Evolutionary conservation across 2,329 filamentous ascomycete genomes (phyloP).

Genomic region (Diaporthe citriasiana): DNA sequence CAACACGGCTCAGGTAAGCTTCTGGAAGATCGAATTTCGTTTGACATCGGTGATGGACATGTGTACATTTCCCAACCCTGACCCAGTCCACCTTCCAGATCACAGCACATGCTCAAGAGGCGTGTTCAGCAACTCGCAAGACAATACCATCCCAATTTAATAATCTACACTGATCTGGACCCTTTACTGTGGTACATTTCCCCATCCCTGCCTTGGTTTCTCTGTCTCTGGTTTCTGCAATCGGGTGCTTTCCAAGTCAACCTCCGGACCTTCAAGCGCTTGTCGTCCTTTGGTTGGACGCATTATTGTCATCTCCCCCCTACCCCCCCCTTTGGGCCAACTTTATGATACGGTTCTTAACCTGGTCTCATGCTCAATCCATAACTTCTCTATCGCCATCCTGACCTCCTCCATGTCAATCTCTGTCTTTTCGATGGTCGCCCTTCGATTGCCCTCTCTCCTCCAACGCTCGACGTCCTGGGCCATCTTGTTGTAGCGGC

Average conservation of each 20-base stretch:
- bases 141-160: not conserved
- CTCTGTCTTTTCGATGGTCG: conserved; percentile 80
- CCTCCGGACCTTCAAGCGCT: not conserved
- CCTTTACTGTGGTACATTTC: conserved; percentile 4
- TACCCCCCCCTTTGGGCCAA: not conserved
- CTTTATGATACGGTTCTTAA: conserved; percentile 53
- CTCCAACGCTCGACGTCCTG: conserved; percentile 84
- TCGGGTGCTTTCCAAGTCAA: not conserved
- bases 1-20: conserved; percentile 27
- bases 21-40: conserved; percentile 32
- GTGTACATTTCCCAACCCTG: conserved; percentile 24
- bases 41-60: conserved; percentile 17
- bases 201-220: not conserved
- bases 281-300: not conserved
- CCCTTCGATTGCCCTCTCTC: conserved; percentile 79
- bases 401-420: conserved; percentile 77
- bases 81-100: not conserved
- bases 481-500: conserved; percentile 80
- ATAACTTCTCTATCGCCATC: conserved; percentile 69
- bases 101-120: conserved; percentile 11
- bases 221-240: conserved; percentile 4
- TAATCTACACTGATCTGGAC: conserved; percentile 4
- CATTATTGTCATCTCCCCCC: not conserved
- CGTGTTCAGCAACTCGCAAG: conserved; percentile 7
- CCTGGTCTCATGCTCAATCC: conserved; percentile 54